Evolutionary conservation across 2,329 filamentous ascomycete genomes (phyloP).

Genomic region (Cryoendolithus antarcticus): DNA sequence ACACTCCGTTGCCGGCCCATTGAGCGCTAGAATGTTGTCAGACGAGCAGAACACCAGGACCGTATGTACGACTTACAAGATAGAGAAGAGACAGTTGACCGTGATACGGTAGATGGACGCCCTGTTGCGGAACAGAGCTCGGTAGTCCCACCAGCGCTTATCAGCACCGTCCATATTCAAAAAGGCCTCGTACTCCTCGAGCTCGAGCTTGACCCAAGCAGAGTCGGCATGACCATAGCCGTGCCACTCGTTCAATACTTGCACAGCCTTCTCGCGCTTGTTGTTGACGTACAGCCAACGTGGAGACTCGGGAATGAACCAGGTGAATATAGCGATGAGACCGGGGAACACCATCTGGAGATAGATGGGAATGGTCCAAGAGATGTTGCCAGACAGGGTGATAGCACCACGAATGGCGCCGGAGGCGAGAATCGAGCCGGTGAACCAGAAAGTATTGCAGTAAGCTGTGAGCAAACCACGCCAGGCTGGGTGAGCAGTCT

Average conservation of each 20-base stretch:
- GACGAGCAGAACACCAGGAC: too few relatives aligned
- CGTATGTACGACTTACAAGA: constrained; percentile 44
- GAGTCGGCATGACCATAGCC: constrained; percentile 42
- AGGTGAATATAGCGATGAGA: constrained; percentile 38
- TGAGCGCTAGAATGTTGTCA: too few relatives aligned
- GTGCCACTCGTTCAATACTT: constrained; percentile 46
- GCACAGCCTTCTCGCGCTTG: constrained; percentile 45
- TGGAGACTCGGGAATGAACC: constrained; percentile 49
- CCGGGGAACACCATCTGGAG: constrained; percentile 31
- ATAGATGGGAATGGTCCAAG: constrained; percentile 48
- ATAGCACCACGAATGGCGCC: constrained; percentile 39
- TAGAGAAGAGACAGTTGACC: constrained; percentile 39
- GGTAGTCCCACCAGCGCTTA: constrained; percentile 50
- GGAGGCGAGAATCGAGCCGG: constrained; percentile 43
- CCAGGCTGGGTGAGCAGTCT: constrained; percentile 51
- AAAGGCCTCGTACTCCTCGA: constrained; percentile 42
- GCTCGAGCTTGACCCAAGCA: constrained; percentile 38
- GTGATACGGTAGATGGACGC: constrained; percentile 43
- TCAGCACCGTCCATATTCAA: constrained; percentile 34
- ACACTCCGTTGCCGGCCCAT: constrained; percentile 32
- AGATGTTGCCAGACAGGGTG: constrained; percentile 29
- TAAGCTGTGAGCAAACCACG: constrained; percentile 50
- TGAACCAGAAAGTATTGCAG: constrained; percentile 39
- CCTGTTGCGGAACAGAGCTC: constrained; percentile 37
- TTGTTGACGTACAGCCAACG: constrained; percentile 49